Percentiles rank a stretch among this genome's conserved stretches.
Conservation (phyloP, 139 green algal species). For the Choricystis sp. region DNA sequence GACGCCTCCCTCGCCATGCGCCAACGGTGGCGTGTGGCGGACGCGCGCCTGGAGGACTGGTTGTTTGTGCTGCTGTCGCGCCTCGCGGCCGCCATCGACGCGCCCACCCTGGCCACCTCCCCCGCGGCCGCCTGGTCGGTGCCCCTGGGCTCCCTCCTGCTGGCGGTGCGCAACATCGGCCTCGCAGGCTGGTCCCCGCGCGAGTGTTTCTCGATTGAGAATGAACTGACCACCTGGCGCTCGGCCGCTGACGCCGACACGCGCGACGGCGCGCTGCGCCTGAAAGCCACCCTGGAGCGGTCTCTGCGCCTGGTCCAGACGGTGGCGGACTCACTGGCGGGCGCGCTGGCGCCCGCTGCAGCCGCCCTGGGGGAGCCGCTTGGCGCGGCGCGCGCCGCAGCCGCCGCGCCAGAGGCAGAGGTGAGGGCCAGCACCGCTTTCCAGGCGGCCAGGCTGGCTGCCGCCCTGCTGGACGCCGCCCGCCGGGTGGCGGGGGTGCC, state of each 20-base stretch:
- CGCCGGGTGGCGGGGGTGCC: slow-evolving; percentile 16
- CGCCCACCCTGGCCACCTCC: slow-evolving; percentile 22
- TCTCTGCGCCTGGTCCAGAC: slow-evolving; percentile 51
- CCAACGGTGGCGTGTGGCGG: slow-evolving; percentile 72
- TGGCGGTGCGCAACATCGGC: slow-evolving; percentile 67
- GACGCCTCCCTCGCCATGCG: slow-evolving; percentile 64
- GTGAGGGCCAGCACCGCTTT: slow-evolving; percentile 77
- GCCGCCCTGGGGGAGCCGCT: slow-evolving; percentile 49
- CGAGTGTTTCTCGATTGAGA: slow-evolving; percentile 79
- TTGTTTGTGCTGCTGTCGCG: slow-evolving; percentile 72
- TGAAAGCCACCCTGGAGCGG: slow-evolving; percentile 62
- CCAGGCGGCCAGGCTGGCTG: slow-evolving; percentile 57
- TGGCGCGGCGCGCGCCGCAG: slow-evolving; percentile 24
- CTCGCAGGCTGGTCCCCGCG: slow-evolving; percentile 42
- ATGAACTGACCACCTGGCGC: slow-evolving; percentile 76
- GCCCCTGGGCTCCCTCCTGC: slow-evolving; percentile 48
- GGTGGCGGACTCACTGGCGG: slow-evolving; percentile 53
- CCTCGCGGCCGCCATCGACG: slow-evolving; percentile 21
- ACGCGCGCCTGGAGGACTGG: slow-evolving; percentile 85
- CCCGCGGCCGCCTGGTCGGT: slow-evolving; percentile 42
- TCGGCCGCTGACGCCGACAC: slow-evolving; percentile 6
- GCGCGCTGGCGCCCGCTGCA: slow-evolving; percentile 26
- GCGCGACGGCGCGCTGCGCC: neutral
- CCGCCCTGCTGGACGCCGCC: slow-evolving; percentile 22
- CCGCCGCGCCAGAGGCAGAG: slow-evolving; percentile 77